Base-by-base conservation (phyloP, 2,329 filamentous ascomycete genomes). In the Cladobotryum mycophilum region DNA sequence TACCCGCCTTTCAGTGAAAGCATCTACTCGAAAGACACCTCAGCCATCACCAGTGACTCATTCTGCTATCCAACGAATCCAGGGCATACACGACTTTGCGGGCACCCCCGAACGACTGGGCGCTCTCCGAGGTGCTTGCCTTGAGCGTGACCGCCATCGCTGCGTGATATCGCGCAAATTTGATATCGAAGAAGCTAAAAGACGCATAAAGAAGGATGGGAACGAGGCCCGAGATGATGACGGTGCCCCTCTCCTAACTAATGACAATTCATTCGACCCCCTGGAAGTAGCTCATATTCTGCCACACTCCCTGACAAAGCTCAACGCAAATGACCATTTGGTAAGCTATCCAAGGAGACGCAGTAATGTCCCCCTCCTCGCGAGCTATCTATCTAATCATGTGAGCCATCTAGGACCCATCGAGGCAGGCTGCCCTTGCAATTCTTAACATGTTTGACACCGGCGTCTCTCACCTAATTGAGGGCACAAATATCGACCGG, bases 361-460 rank as follows among this genome's bases (percentile, higher is more conserved):
- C n/a, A n/a, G n/a, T n/a, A n/a, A n/a, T n/a, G n/a, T n/a, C n/a
- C n/a, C n/a, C n/a, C n/a, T n/a, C n/a, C n/a, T n/a, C n/a, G n/a
- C n/a, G n/a, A n/a, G n/a, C n/a, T n/a, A n/a, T n/a, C n/a, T n/a
- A n/a, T n/a, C n/a, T n/a, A n/a, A n/a, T n/a, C n/a, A n/a, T n/a
- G n/a, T n/a, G 17, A 8, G 4, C 13, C 20, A 22, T 5, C 6
- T 41, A 41, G 40, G 17, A 41, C 22, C n/a, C 40, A 5, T 41
- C 17, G 3, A 66, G 67, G 53, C 52, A 66, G 59, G 60, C 62
- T 0, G 64, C 66, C 9, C 57, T 73, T 13, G 55, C 60, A 18
- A 65, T 73, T 36, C 63, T 72, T 3, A 68, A 72, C 22, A 73
- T 73, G 68, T 71, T 74, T 49, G 68, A 72, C 52, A 57, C 43